Evolutionary conservation across 2,329 filamentous ascomycete genomes (phyloP), one percentile per base, ranked within the genome.

Genomic region (Ophiostoma sp.): DNA sequence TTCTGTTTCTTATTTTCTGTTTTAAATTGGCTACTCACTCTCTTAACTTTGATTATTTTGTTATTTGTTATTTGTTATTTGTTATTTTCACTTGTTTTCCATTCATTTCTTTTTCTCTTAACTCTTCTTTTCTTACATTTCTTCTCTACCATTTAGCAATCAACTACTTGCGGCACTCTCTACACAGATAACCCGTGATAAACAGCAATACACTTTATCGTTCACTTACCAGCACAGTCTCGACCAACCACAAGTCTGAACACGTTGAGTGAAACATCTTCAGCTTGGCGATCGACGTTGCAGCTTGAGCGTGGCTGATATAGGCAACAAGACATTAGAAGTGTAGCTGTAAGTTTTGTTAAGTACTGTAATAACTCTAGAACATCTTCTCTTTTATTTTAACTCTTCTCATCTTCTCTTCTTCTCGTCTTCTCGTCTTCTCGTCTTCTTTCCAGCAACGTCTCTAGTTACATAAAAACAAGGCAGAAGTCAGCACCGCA

Each of bases 191-290:
- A 27, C 27, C 27, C 9, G 18, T 36, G 2, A 27, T 27, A 7
- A 18, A 52, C 16, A 11, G 12, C 45, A 27, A 55, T 27, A 49
- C 16, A n/a, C 18, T 18, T 55, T 55, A 55, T 55, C 47, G n/a
- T n/a, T 55, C 27, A 27, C 49, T 55, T 55, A 27, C 49, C n/a
- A 18, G n/a, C 49, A 55, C 18, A 14, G 11, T 8, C 18, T 27
- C 49, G 49, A 55, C 49, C 49, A 55, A 55, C n/a, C 49, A 55
- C 49, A 55, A 9, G 49, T 55, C 27, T 55, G 49, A 4, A 55
- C 49, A 55, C 49, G n/a, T 55, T 36, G 49, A 27, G 49, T 55
- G 63, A 44, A 27, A 18, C n/a, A 42, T 58, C 4, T 36, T 44
- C 36, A 18, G 27, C 12, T 63, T 47, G 36, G n/a, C 16, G n/a